Percentiles rank a stretch among this genome's conserved stretches.
These are phyloP conservation scores for Apiospora kogelbergensis DNA, from an alignment of 2,329 filamentous ascomycete genomes.

Conservation along the genomic window DNA sequence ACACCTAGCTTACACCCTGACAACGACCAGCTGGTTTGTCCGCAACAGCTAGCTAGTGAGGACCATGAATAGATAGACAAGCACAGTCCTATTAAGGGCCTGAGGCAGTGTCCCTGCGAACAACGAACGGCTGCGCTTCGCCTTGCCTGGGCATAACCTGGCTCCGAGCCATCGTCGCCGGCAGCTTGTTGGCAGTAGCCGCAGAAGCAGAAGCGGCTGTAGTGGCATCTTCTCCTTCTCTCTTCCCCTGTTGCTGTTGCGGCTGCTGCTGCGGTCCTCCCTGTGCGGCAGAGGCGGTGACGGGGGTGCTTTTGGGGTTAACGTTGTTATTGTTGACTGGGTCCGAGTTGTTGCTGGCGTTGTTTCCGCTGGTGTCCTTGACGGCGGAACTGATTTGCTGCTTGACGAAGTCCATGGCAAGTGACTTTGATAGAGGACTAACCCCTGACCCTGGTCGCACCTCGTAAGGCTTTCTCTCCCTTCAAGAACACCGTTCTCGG, in stretches of 20 bases:
- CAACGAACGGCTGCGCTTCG: background rate
- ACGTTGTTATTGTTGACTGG: background rate
- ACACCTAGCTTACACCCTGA: background rate
- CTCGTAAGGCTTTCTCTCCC: no score
- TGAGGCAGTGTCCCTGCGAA: background rate
- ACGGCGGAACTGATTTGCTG: background rate
- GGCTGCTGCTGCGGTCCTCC: background rate
- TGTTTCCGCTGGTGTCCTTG: background rate
- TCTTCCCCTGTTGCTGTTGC: background rate
- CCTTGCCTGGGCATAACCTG: background rate
- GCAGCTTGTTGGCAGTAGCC: background rate
- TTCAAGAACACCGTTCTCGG: background rate
- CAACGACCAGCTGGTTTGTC: background rate
- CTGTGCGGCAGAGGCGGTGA: background rate
- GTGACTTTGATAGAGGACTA: no score
- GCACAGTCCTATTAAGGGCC: background rate
- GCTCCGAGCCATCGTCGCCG: background rate
- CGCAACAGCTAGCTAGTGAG: background rate
- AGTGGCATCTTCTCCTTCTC: background rate
- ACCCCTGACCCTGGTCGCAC: no score
- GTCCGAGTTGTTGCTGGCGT: background rate
- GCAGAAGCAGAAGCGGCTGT: background rate
- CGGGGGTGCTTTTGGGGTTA: background rate
- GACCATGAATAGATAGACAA: background rate
- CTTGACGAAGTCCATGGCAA: background rate